Base-by-base conservation (phyloP, 2,329 filamentous ascomycete genomes). In the Hymenoscyphus repandus region DNA sequence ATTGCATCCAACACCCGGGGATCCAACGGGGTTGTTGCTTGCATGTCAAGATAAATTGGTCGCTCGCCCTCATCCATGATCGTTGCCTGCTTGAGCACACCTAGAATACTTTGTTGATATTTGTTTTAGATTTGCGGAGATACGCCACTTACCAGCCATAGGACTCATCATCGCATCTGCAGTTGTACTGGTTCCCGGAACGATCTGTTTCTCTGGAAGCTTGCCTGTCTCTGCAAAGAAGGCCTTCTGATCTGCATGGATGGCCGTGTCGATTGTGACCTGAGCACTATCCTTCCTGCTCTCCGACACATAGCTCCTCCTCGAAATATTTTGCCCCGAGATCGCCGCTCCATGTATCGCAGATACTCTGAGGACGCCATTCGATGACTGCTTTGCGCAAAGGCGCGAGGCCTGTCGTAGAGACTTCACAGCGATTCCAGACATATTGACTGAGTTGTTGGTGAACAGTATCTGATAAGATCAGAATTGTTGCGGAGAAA, bases 1-100 rank as follows among this genome's bases (percentile, higher is more conserved):
- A 99, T 99, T 50, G 90, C 87, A 69, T 99, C 93, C 41, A 99
- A 79, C 31, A 99, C 93, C 58, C 93, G 83, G 20, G 93, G 93
- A 63, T 99, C 93, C 53, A 93, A 83, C 15, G 93, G 93, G 0
- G 93, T 99, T 1, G 93, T 99, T 33, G 93, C 90, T 72, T 99
- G 93, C 86, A 96, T 96, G 67, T 99, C 93, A 48, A 99, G 85
- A 65, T 99, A 99, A 66, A 99, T 97, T 36, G 93, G 93, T 53
- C 93, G 79, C 55, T 88, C 85, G 52, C 93, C 93, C 70, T 95
- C 85, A 60, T 96, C 91, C 85, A 97, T 88, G 57, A 96, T 77
- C 11, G 90, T 90, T 7, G 91, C 92, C 69, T 96, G 86, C 74
- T 93, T 95, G 55, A 99, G 75, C 41, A 96, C 85, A 58, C 88